Conservation (phyloP, 1,139 yeast species). For the Yamadazyma songkhlaensis region DNA sequence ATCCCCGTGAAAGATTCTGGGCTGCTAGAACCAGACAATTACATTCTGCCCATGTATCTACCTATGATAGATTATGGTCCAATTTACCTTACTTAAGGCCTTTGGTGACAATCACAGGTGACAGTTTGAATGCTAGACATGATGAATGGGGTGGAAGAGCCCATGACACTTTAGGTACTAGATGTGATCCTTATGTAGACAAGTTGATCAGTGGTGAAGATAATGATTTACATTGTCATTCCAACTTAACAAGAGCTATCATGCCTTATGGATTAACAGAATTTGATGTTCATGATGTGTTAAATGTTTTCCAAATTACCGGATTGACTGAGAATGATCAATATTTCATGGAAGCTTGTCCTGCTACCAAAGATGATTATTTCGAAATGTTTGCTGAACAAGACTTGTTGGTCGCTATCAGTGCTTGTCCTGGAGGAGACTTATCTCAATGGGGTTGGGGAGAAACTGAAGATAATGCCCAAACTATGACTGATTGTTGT, state of each 20-base stretch:
- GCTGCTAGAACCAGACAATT: constrained; percentile 67
- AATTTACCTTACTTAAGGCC: constrained; percentile 63
- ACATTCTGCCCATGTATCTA: constrained; percentile 64
- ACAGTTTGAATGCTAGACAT: constrained; percentile 52
- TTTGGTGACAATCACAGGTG: constrained; percentile 60
- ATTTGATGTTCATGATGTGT: constrained; percentile 65
- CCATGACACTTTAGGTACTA: constrained; percentile 64
- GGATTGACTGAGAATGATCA: constrained; percentile 65
- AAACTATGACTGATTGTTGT: constrained; percentile 59
- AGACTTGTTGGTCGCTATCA: constrained; percentile 60
- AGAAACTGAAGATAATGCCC: constrained; percentile 43
- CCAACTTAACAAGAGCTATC: constrained; percentile 58
- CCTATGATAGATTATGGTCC: constrained; percentile 63
- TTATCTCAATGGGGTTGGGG: constrained; percentile 74
- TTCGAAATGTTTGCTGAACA: constrained; percentile 68
- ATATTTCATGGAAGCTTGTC: constrained; percentile 70
- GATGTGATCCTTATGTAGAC: constrained; percentile 71
- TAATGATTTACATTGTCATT: constrained; percentile 66
- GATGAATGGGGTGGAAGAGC: constrained; percentile 67
- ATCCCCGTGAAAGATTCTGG: constrained; percentile 66
- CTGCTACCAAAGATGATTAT: constrained; percentile 55
- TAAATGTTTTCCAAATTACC: constrained; percentile 68
- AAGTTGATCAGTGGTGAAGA: constrained; percentile 61
- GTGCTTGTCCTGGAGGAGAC: constrained; percentile 74
- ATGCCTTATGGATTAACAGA: constrained; percentile 60